These are phyloP conservation scores for Penicillium silybi DNA, from an alignment of 495 filamentous ascomycete species.

Conservation along the genomic window DNA sequence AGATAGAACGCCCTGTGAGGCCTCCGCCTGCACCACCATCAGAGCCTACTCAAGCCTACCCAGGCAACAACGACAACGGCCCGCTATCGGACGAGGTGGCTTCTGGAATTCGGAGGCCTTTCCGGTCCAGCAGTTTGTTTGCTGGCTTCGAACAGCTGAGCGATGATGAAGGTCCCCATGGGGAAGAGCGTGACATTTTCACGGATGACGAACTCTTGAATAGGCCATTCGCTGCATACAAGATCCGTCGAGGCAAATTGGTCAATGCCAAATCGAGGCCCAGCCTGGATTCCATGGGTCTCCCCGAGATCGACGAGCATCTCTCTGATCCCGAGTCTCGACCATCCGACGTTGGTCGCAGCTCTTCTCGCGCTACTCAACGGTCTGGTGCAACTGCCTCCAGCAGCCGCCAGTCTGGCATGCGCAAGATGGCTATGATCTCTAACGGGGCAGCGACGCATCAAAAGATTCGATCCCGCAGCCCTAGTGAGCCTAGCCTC, in stretches of 20 bases:
- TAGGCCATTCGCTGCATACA: constrained; percentile 43
- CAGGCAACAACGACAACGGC: constrained; percentile 80
- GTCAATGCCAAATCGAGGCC: constrained; percentile 34
- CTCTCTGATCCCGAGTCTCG: constrained; percentile 30
- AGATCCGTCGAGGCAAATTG: constrained; percentile 38
- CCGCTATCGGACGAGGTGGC: constrained; percentile 57
- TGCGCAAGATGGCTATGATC: constrained; percentile 66
- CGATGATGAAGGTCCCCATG: constrained; percentile 41
- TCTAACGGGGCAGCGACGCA: constrained; percentile 73
- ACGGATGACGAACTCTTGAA: constrained; percentile 44
- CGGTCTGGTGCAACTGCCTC: constrained; percentile 20
- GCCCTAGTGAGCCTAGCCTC: constrained; percentile 67
- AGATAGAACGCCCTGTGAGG: constrained; percentile 9
- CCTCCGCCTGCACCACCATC: constrained; percentile 18
- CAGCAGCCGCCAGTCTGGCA: constrained; percentile 46
- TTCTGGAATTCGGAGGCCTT: constrained; percentile 61
- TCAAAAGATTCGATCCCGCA: constrained; percentile 59
- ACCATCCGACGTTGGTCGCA: constrained; percentile 18
- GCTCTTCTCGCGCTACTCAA: constrained; percentile 18
- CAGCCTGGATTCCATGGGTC: constrained; percentile 31
- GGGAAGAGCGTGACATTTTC: constrained; percentile 44
- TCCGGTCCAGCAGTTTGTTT: constrained; percentile 78
- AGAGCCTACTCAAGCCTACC: constrained; percentile 63
- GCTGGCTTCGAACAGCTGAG: constrained; percentile 70
- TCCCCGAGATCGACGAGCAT: constrained; percentile 42